A percentile compares a stretch with the other conserved stretches of the same genome.
Evolutionary conservation across 2,329 filamentous ascomycete species (phyloP).

Genomic region (Neofusicoccum cordaticola): DNA sequence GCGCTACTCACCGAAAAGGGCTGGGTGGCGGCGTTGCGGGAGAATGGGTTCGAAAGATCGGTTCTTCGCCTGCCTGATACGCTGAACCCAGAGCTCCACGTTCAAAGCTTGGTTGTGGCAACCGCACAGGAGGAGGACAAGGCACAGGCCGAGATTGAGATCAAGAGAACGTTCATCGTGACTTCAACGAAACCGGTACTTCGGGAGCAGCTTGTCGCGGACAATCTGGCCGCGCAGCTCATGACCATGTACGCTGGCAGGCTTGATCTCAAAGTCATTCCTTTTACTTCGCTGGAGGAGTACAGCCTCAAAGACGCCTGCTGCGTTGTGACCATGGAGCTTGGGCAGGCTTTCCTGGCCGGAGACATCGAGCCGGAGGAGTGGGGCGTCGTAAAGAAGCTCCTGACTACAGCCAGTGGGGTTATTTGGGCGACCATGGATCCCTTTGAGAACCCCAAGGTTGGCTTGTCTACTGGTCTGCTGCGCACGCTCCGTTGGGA

Average conservation of each 20-base stretch:
- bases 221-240: conserved; percentile 8
- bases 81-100: not conserved
- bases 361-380: conserved; percentile 1
- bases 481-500: conserved; percentile 12
- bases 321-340: not conserved
- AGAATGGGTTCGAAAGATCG: not conserved
- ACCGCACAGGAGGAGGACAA: not conserved
- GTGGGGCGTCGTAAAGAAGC: not conserved
- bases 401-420: conserved; percentile 3
- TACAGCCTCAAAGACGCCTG: not conserved
- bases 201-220: conserved; percentile 3
- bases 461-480: conserved; percentile 7
- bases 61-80: conserved; percentile 2
- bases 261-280: not conserved
- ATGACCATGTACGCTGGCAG: conserved; percentile 19
- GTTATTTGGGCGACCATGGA: conserved; percentile 13
- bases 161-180: conserved; percentile 3
- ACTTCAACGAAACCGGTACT: not conserved
- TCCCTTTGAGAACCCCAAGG: conserved; percentile 6
- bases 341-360: not conserved
- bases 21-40: not conserved
- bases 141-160: not conserved
- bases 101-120: conserved; percentile 2
- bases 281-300: not conserved
- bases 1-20: conserved; percentile 1